These are phyloP conservation scores for Phaeoacremonium minimum DNA, from an alignment of 2,329 filamentous ascomycete genomes.

Conservation along the genomic window DNA sequence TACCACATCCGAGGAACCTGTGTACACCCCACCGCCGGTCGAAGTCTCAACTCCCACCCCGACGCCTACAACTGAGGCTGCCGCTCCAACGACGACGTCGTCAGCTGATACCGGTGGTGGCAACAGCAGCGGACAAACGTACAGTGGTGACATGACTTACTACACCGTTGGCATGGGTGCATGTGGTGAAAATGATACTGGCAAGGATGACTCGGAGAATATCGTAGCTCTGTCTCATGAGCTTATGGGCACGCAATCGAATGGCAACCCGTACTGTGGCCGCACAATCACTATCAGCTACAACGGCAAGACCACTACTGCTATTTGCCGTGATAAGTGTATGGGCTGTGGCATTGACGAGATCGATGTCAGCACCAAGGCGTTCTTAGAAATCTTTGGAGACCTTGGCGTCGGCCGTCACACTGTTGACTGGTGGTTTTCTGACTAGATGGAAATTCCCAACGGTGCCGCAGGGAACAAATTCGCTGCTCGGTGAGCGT, in stretches of 20 bases:
- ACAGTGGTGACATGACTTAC: constrained; percentile 67
- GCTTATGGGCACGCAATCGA: constrained; percentile 61
- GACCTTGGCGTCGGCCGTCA: constrained; percentile 37
- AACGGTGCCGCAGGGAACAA: no score
- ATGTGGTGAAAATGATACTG: constrained; percentile 61
- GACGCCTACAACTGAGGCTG: constrained; percentile 14
- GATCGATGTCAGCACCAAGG: constrained; percentile 7
- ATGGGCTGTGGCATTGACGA: constrained; percentile 5
- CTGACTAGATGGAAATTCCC: no score
- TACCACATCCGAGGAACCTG: constrained; percentile 18
- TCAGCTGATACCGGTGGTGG: constrained; percentile 8
- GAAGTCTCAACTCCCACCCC: constrained; percentile 11
- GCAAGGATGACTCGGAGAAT: constrained; percentile 46
- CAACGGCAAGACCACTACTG: constrained; percentile 19
- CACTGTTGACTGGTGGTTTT: constrained; percentile 39
- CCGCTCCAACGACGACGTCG: constrained; percentile 19
- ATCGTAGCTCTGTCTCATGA: constrained; percentile 65
- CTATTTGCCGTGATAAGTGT: constrained; percentile 11
- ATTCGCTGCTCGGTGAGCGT: no score
- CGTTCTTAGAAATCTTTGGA: constrained; percentile 43
- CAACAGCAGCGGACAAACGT: constrained; percentile 23
- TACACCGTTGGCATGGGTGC: constrained; percentile 65
- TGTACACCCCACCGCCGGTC: constrained; percentile 9
- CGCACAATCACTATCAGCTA: constrained; percentile 32
- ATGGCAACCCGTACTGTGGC: constrained; percentile 68